Percentiles rank a stretch among this genome's conserved stretches.
These are phyloP conservation scores for Funneliformis mosseae DNA, from an alignment of 192 early-diverging fungal species.

Conservation along the genomic window DNA sequence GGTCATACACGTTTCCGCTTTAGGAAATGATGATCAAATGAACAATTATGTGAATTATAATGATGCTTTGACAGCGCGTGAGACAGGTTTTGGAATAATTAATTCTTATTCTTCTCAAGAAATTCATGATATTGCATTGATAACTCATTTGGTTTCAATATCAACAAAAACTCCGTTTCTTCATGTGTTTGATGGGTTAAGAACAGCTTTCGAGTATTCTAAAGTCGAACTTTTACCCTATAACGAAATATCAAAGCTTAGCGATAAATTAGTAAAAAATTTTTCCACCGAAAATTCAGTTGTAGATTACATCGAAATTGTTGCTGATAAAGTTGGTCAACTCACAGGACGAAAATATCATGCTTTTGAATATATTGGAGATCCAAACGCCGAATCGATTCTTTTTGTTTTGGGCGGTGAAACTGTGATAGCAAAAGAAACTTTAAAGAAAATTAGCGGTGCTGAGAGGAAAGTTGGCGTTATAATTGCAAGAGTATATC, in stretches of 20 bases:
- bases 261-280: slow-evolving; percentile 35
- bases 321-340: slow-evolving; percentile 39
- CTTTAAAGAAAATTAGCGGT: slow-evolving; percentile 45
- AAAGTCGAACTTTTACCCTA: slow-evolving; percentile 58
- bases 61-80: slow-evolving; percentile 73
- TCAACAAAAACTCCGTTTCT: slow-evolving; percentile 69
- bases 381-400: slow-evolving; percentile 69
- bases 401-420: slow-evolving; percentile 77
- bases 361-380: slow-evolving; percentile 84
- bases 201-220: slow-evolving; percentile 54
- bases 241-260: slow-evolving; percentile 49
- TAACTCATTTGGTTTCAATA: slow-evolving; percentile 78
- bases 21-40: slow-evolving; percentile 63
- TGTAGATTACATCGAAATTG: slow-evolving; percentile 41
- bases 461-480: slow-evolving; percentile 59
- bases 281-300: slow-evolving; percentile 26
- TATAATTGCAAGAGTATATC: slow-evolving; percentile 74
- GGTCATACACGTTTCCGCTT: slow-evolving; percentile 83
- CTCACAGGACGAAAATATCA: slow-evolving; percentile 65
- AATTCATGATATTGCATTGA: slow-evolving; percentile 84
- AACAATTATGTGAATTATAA: slow-evolving; percentile 62
- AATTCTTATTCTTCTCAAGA: slow-evolving; percentile 81
- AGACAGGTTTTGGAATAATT: slow-evolving; percentile 79
- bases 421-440: slow-evolving; percentile 50
- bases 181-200: slow-evolving; percentile 79